These are phyloP conservation scores for Silene conica DNA, from an alignment of 148 eudicot species.

Conservation along the genomic window DNA sequence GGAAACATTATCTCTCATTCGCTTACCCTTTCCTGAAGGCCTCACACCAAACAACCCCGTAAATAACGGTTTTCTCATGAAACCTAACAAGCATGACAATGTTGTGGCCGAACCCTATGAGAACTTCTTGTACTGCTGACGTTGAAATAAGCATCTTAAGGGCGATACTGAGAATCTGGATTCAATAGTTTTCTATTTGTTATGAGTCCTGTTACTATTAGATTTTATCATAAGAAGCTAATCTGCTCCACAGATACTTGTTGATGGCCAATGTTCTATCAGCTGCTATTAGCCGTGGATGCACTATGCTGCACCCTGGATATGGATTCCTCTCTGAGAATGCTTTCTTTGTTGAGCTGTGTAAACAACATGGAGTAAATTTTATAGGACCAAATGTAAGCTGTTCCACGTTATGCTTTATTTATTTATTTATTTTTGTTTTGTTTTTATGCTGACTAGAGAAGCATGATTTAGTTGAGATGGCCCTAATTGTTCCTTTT, in stretches of 20 bases:
- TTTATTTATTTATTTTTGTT: constrained; percentile 9
- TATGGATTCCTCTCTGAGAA: constrained; percentile 98
- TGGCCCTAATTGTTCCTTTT: neutral
- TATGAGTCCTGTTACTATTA: constrained; percentile 1
- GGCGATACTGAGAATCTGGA: neutral
- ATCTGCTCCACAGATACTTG: constrained; percentile 51
- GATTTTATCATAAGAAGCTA: constrained; percentile 1
- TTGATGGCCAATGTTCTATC: constrained; percentile 88
- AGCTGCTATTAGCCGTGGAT: constrained; percentile 87
- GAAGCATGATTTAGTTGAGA: neutral
- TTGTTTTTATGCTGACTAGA: neutral
- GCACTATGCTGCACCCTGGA: constrained; percentile 99
- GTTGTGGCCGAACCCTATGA: neutral
- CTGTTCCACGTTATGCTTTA: neutral
- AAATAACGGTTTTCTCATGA: neutral
- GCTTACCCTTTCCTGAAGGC: no score
- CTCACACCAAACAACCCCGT: no score
- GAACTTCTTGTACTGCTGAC: neutral
- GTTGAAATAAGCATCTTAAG: neutral
- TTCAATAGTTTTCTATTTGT: neutral
- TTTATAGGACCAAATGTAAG: constrained; percentile 98
- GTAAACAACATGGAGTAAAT: constrained; percentile 91
- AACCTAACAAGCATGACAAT: neutral
- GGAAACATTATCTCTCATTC: no score
- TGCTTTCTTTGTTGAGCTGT: constrained; percentile 95